Evolutionary conservation across 306 rosid genomes (phyloP), one percentile per base, ranked within the genome.

Genomic region (Benincasa hispida): DNA sequence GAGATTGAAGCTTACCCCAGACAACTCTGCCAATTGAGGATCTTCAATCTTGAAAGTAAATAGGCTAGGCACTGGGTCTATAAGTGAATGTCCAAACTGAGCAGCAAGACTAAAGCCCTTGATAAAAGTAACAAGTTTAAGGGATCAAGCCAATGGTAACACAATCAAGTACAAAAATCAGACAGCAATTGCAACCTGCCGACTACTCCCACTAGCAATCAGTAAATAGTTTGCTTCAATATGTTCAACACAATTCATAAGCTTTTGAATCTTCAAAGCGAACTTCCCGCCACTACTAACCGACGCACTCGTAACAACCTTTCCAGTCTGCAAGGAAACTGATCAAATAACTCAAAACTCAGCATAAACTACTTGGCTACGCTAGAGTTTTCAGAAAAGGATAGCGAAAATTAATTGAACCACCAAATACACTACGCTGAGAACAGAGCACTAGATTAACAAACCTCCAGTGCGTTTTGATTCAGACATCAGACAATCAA

Each of bases 61-160:
- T 81, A 93, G 80, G 84, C 98, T 93, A 2, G 97, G 97, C 56
- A 90, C 88, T 24, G 98, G 93, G 80, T 93, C 97, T 21, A 91
- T 87, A 74, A 90, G 84, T 24, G 96, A 90, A 88, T 93, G 98
- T 58, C 96, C 97, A 78, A 93, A 97, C 82, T 93, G 97, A 79
- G 90, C 83, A 77, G 96, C 96, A 76, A 93, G 93, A 83, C 84
- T 77, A 61, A 89, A 88, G 77, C 98, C 98, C 98, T 93, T 66
- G 55, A 84, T 74, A 80, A 57, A 68, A 76, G 82, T 67, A 77
- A 81, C 32, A 82, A 75, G 62, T 21, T 73, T 82, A 37, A 80
- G 50, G 32, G 50, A 28, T 73, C 85, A 69, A 59, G 41, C 45
- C 35, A 63, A 72, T 78, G 22, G 6, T 45, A 54, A 83, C 63